A percentile compares a stretch with the other conserved stretches of the same genome.
Evolutionary conservation across 2,329 filamentous ascomycete genomes (phyloP).

Genomic region (Cryphonectria nitschkei): DNA sequence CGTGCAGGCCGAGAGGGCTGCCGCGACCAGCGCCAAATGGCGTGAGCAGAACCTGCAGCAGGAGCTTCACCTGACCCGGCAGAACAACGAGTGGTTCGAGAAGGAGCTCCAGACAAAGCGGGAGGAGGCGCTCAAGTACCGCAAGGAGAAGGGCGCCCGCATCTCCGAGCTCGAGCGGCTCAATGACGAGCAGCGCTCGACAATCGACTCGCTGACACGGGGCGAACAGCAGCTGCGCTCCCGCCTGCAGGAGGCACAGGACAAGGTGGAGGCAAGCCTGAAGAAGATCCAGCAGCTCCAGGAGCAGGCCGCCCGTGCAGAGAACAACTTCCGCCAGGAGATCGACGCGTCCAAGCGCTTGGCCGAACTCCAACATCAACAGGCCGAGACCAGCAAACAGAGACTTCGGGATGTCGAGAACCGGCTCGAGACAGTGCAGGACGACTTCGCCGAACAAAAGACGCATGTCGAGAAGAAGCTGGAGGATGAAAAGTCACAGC

Average conservation of each 20-base stretch:
- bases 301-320: slow-evolving; percentile 78
- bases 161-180: slow-evolving; percentile 87
- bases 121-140: slow-evolving; percentile 83
- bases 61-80: slow-evolving; percentile 84
- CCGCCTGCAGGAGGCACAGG: slow-evolving; percentile 80
- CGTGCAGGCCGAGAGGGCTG: slow-evolving; percentile 79
- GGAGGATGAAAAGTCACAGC: slow-evolving; percentile 55
- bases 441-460: slow-evolving; percentile 66
- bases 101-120: slow-evolving; percentile 88
- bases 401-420: slow-evolving; percentile 72
- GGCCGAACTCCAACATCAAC: slow-evolving; percentile 79
- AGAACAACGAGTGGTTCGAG: slow-evolving; percentile 92
- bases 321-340: slow-evolving; percentile 86
- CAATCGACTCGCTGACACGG: slow-evolving; percentile 75
- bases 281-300: slow-evolving; percentile 82
- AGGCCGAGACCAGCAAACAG: slow-evolving; percentile 71
- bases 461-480: slow-evolving; percentile 60
- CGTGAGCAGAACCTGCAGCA: slow-evolving; percentile 88
- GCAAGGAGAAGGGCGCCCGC: slow-evolving; percentile 91
- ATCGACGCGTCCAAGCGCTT: slow-evolving; percentile 80
- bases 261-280: slow-evolving; percentile 84
- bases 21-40: slow-evolving; percentile 82
- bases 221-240: slow-evolving; percentile 80
- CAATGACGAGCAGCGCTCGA: slow-evolving; percentile 81
- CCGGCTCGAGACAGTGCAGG: slow-evolving; percentile 64